Conservation (phyloP, 2,329 filamentous ascomycete genomes). For the Fusarium begoniae region DNA sequence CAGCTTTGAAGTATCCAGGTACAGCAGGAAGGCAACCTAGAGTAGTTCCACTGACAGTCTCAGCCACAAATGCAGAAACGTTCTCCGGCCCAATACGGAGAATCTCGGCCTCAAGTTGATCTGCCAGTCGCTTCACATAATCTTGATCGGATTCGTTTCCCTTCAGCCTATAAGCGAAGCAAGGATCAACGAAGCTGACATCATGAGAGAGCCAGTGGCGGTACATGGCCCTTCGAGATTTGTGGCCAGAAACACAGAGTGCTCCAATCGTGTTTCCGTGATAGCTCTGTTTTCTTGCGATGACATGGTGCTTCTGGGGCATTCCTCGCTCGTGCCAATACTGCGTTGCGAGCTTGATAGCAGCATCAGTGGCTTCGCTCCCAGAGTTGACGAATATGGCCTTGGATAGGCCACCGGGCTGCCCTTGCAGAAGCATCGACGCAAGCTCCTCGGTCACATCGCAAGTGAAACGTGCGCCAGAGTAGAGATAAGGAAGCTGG, state of each 20-base stretch:
- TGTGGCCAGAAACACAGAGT: constrained; percentile 50
- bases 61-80: background rate
- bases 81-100: background rate
- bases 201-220: constrained; percentile 25
- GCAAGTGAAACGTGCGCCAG: constrained; percentile 24
- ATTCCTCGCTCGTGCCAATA: constrained; percentile 55
- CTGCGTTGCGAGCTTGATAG: background rate
- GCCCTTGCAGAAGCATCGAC: constrained; percentile 35
- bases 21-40: background rate
- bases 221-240: constrained; percentile 19
- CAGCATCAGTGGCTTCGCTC: background rate
- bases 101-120: background rate
- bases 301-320: constrained; percentile 51
- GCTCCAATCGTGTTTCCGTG: constrained; percentile 61
- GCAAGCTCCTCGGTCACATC: constrained; percentile 44
- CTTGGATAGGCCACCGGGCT: background rate
- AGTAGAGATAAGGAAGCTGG: constrained; percentile 21
- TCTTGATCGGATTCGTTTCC: constrained; percentile 35
- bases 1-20: background rate
- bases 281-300: constrained; percentile 57
- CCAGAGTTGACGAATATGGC: constrained; percentile 1
- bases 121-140: background rate
- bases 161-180: constrained; percentile 25
- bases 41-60: constrained; percentile 3
- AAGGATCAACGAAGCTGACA: constrained; percentile 37